Base-by-base conservation (phyloP, 1,139 yeast species). In the Debaryomyces psychrophilus region DNA sequence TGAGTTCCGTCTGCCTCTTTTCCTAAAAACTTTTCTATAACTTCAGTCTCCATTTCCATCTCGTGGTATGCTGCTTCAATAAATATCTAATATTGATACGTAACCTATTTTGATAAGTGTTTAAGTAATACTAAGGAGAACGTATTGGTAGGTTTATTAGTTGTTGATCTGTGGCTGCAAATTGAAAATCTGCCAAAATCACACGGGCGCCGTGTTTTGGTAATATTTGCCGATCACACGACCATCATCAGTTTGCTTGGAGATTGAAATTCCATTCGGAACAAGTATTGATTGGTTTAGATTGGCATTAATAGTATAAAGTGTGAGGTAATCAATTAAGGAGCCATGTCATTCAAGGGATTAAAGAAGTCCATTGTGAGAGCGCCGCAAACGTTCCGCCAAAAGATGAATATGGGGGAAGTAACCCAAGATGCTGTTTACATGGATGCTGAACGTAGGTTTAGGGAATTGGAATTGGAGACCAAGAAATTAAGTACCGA, bases 381-480 rank as follows among this genome's bases (percentile, higher is more conserved):
- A 71, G 96, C 96, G 2, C 95, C 95, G 27, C 93, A 87, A 64
- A 80, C 76, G 51, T 75, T 87, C 60, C 83, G 92, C 55, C 90
- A 84, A 62, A 87, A 86, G 73, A 64, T 87, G 66, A 84, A 87
- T 66, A 87, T 86, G 92, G 97, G 97, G 34, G 87, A 85, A 44
- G 76, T 80, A 45, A 89, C 97, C 43, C 78, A 74, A 45, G 99
- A 93, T 63, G 82, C 96, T 0, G 97, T 93, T 17, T 93, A 90
- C 64, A 79, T 79, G 42, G 99, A 93, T 69, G 98, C 98, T 7
- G 99, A 93, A 67, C 80, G 97, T 65, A 81, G 99, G 59, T 93
- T 95, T 76, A 88, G 87, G 63, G 97, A 92, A 63, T 74, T 93
- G 60, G 99, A 93, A 65, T 65, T 70, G 17, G 97, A 92, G 67